A percentile compares a stretch with the other conserved stretches of the same genome.
phyloP scores from a whole-genome alignment of 805 yeast species.

The Saccharomycopsis fibuligera region DNA sequence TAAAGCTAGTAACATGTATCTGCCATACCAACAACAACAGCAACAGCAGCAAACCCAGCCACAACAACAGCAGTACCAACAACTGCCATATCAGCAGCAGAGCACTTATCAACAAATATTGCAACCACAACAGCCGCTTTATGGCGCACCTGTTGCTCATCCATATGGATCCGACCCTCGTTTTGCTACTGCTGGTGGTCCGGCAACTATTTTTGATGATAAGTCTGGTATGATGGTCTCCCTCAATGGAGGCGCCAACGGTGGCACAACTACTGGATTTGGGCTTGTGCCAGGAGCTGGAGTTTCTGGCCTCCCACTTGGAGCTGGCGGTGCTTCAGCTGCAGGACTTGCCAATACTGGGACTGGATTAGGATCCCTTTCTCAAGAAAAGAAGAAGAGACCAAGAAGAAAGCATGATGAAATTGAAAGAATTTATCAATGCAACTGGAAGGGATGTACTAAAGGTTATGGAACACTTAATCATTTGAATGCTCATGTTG shows the following conservation, averaged over 20 bases:
- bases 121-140: slow-evolving; percentile 5
- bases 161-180: background rate
- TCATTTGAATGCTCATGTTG: slow-evolving; percentile 52
- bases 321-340: slow-evolving; percentile 20
- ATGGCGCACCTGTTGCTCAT: background rate
- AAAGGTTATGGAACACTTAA: slow-evolving; percentile 57
- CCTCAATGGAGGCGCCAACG: background rate
- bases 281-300: background rate
- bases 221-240: background rate
- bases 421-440: slow-evolving; percentile 47
- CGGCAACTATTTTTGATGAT: background rate
- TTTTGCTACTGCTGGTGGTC: too few species aligned
- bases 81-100: slow-evolving; percentile 6
- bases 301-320: slow-evolving; percentile 15
- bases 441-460: slow-evolving; percentile 40
- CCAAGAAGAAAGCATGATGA: slow-evolving; percentile 50
- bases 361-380: background rate
- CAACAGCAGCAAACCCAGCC: slow-evolving; percentile 5
- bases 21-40: slow-evolving; percentile 12
- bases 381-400: slow-evolving; percentile 32
- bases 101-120: too few species aligned
- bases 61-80: slow-evolving; percentile 8
- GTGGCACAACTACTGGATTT: background rate
- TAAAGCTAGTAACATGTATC: too few species aligned
- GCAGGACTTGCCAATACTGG: slow-evolving; percentile 6